These are phyloP conservation scores for Rhytidiadelphus loreus DNA, from an alignment of 225 moss, liverwort and hornwort genomes.

Conservation along the genomic window DNA sequence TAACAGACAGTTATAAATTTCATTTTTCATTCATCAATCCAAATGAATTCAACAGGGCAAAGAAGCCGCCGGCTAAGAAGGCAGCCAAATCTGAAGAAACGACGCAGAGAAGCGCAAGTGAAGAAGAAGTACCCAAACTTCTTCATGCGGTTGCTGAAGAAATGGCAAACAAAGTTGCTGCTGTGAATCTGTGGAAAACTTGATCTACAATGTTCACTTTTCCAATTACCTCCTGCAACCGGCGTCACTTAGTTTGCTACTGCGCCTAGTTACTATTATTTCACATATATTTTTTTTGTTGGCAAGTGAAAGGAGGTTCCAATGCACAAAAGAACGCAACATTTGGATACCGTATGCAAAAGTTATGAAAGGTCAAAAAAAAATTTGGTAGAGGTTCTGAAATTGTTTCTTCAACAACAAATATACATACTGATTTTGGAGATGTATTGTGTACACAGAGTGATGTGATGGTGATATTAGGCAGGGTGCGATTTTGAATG, in stretches of 20 bases:
- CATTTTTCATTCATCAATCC: not conserved
- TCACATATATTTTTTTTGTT: not conserved
- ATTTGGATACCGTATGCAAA: not conserved
- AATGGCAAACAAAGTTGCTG: slow-evolving; percentile 4
- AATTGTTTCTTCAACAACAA: not conserved
- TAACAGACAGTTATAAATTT: too few species aligned
- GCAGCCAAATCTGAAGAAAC: not conserved
- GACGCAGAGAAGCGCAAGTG: not conserved
- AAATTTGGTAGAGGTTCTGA: not conserved
- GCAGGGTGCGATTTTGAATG: fast-evolving
- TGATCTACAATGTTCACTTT: not conserved
- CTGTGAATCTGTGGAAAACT: not conserved
- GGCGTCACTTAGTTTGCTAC: too few species aligned
- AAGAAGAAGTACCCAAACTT: not conserved
- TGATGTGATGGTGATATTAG: not conserved
- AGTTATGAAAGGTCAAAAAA: not conserved
- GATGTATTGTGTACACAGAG: not conserved
- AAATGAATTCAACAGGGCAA: not conserved
- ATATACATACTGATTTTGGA: not conserved
- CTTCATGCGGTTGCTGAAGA: not conserved
- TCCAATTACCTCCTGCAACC: not conserved
- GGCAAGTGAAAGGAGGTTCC: not conserved
- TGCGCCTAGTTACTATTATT: too few species aligned
- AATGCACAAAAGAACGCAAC: not conserved
- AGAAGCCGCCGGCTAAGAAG: not conserved